Evolutionary conservation across 2,329 filamentous ascomycete genomes (phyloP).

Genomic region (Westerdykella ornata): DNA sequence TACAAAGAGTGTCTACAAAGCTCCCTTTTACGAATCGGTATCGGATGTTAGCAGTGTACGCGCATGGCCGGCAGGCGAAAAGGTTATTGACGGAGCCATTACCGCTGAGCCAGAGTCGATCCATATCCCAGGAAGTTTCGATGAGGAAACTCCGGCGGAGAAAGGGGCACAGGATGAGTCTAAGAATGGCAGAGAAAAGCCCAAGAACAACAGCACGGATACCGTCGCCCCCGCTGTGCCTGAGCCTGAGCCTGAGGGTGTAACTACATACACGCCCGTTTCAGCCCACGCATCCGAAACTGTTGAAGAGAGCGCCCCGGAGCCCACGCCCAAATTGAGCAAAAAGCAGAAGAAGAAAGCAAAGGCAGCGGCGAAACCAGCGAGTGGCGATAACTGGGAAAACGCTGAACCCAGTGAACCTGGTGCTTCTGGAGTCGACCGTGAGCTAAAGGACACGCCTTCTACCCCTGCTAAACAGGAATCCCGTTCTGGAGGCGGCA

Average conservation of each 20-base stretch:
- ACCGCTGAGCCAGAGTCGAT: slow-evolving; percentile 52
- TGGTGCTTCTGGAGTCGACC: slow-evolving; percentile 24
- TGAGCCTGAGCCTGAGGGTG: background rate
- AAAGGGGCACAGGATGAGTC: slow-evolving; percentile 20
- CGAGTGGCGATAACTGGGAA: slow-evolving; percentile 26
- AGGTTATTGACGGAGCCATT: slow-evolving; percentile 32
- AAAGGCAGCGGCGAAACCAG: slow-evolving; percentile 27
- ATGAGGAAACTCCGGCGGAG: slow-evolving; percentile 33
- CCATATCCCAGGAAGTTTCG: slow-evolving; percentile 59
- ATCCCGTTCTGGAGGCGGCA: slow-evolving; percentile 2
- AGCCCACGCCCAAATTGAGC: slow-evolving; percentile 28
- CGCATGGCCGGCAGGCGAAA: slow-evolving; percentile 19
- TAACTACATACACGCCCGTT: background rate
- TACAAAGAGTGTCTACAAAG: slow-evolving; percentile 28
- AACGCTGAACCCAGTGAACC: slow-evolving; percentile 21
- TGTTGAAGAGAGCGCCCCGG: slow-evolving; percentile 5
- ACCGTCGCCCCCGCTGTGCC: background rate
- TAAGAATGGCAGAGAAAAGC: slow-evolving; percentile 17
- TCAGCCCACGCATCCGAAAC: background rate
- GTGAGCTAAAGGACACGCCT: slow-evolving; percentile 23
- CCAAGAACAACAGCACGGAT: slow-evolving; percentile 3
- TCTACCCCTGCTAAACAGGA: slow-evolving; percentile 1
- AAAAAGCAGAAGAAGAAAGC: slow-evolving; percentile 38
- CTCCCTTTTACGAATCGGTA: slow-evolving; percentile 39
- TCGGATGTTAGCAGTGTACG: slow-evolving; percentile 35